These are phyloP conservation scores for Linderniella brevidens DNA, from an alignment of 257 asterid species.

Conservation along the genomic window DNA sequence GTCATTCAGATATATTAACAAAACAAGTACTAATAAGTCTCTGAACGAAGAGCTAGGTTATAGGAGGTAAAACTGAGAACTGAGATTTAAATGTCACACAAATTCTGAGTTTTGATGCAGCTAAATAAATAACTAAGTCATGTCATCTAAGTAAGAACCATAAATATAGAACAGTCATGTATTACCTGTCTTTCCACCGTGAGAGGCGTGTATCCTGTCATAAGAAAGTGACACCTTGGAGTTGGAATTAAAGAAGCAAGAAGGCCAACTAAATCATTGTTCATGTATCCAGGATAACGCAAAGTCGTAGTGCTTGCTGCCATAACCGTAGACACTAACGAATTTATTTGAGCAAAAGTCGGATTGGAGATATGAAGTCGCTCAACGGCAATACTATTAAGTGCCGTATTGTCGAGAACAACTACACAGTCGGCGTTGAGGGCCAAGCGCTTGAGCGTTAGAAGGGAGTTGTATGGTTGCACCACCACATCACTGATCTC, in stretches of 20 bases:
- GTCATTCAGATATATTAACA: slow-evolving; percentile 18
- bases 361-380: slow-evolving; percentile 88
- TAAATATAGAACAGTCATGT: slow-evolving; percentile 5
- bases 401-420: slow-evolving; percentile 97
- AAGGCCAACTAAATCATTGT: slow-evolving; percentile 97
- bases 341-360: slow-evolving; percentile 87
- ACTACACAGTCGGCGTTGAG: slow-evolving; percentile 96
- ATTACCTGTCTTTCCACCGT: slow-evolving; percentile 96
- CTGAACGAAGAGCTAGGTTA: neutral
- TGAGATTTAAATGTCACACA: too few species aligned
- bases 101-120: too few species aligned
- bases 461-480: slow-evolving; percentile 93
- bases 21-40: slow-evolving; percentile 13
- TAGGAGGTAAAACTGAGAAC: too few species aligned
- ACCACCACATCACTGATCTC: slow-evolving; percentile 99
- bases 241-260: slow-evolving; percentile 98
- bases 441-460: slow-evolving; percentile 90
- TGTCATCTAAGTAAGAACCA: neutral
- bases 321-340: slow-evolving; percentile 97
- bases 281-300: slow-evolving; percentile 98
- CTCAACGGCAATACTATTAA: slow-evolving; percentile 93
- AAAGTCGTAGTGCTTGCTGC: slow-evolving; percentile 97
- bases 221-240: slow-evolving; percentile 96
- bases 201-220: slow-evolving; percentile 98
- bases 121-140: neutral